Evolutionary conservation across 345 rosid genomes (phyloP).

Genomic region (Reutealis trisperma): DNA sequence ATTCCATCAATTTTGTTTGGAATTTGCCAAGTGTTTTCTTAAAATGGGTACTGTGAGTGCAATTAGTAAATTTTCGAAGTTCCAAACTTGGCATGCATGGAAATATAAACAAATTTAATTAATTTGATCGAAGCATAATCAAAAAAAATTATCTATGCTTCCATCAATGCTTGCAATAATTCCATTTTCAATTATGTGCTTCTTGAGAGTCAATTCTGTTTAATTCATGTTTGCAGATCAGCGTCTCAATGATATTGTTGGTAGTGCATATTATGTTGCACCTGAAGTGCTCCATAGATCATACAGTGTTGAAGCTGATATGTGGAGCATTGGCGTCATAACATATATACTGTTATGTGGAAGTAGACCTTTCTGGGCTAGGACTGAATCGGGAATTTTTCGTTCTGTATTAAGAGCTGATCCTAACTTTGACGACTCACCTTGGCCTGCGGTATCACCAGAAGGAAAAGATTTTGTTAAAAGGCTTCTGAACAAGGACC

Average conservation of each 20-base stretch:
- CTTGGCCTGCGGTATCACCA: constrained; percentile 81
- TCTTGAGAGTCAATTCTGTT: background rate
- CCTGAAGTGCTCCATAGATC: constrained; percentile 98
- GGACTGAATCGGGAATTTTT: constrained; percentile 94
- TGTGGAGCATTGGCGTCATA: constrained; percentile 97
- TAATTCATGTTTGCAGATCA: constrained; percentile 54
- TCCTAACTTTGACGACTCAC: constrained; percentile 82
- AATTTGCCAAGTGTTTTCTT: too few species aligned
- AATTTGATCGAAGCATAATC: background rate
- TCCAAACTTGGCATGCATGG: too few species aligned
- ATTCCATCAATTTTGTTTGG: background rate
- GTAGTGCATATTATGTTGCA: constrained; percentile 95
- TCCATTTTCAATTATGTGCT: background rate
- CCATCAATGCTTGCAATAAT: background rate
- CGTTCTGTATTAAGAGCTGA: constrained; percentile 87
- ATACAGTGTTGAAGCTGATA: constrained; percentile 84
- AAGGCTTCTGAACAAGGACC: constrained; percentile 91
- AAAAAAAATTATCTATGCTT: background rate
- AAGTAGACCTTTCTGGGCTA: constrained; percentile 91
- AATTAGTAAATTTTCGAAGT: too few species aligned
- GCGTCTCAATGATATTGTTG: constrained; percentile 90
- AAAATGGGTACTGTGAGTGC: too few species aligned
- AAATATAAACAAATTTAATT: background rate
- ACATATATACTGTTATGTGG: constrained; percentile 89
- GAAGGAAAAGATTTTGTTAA: constrained; percentile 87